Percentiles rank a stretch among this genome's conserved stretches.
phyloP scores from a whole-genome alignment of 495 filamentous ascomycete species.

The Tuber umbilicatum region DNA sequence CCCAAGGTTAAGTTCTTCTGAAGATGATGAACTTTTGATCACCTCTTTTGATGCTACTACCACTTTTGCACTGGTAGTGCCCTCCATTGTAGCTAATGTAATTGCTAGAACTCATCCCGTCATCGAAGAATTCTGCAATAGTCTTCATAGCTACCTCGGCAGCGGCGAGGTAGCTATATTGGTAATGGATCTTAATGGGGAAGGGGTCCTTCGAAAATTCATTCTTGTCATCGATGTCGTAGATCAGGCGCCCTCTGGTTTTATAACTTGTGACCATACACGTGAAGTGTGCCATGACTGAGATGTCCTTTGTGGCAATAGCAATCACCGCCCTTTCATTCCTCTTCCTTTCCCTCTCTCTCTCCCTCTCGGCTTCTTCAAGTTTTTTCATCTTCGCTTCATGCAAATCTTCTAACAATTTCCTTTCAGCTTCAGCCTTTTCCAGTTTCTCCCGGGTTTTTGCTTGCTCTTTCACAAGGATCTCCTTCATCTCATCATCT shows the following conservation, averaged over 20 bases:
- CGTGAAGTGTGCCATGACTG: neutral
- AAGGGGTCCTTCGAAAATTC: neutral
- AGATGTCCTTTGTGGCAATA: neutral
- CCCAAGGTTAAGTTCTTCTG: neutral
- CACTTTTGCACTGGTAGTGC: neutral
- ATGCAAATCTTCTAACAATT: neutral
- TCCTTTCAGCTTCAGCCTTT: neutral
- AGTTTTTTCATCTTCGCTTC: neutral
- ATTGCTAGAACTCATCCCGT: neutral
- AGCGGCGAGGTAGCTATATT: neutral
- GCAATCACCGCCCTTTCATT: neutral
- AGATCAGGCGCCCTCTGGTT: neutral
- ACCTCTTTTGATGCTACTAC: neutral
- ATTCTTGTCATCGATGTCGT: neutral
- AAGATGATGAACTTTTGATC: neutral
- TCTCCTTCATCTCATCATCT: conserved; percentile 20
- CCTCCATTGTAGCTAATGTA: neutral
- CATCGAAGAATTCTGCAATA: neutral
- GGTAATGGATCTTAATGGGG: neutral
- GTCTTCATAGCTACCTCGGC: neutral
- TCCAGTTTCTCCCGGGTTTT: neutral
- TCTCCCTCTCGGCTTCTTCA: neutral
- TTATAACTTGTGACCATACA: neutral
- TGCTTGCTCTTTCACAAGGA: neutral
- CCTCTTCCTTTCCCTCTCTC: neutral